phyloP scores from a whole-genome alignment of 768 basidiomycete species.

The Solioccasus polychromus region DNA sequence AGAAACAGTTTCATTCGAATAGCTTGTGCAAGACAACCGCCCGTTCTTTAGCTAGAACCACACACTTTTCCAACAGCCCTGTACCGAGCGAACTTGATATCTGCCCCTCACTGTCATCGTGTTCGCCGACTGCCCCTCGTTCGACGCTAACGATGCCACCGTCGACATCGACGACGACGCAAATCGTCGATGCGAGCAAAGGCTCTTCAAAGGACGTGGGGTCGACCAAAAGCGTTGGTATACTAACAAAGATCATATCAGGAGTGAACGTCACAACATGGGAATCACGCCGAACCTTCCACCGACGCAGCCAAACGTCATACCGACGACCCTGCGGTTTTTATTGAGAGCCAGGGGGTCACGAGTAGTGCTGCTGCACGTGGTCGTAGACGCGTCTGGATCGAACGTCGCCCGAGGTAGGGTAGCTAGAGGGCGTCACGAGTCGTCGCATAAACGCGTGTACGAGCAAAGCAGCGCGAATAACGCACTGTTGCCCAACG shows the following conservation, averaged over 20 bases:
- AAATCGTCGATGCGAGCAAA: slow-evolving; percentile 68
- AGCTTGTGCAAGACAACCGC: slow-evolving; percentile 22
- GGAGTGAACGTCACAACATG: background rate
- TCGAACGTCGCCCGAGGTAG: slow-evolving; percentile 72
- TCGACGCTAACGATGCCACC: slow-evolving; percentile 24
- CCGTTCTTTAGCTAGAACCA: slow-evolving; percentile 19
- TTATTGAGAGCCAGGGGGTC: slow-evolving; percentile 45
- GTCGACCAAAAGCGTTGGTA: slow-evolving; percentile 66
- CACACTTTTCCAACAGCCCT: slow-evolving; percentile 18
- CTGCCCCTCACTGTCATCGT: slow-evolving; percentile 12
- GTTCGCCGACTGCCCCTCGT: slow-evolving; percentile 22
- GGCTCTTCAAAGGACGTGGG: slow-evolving; percentile 91
- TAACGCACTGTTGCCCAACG: slow-evolving; percentile 76
- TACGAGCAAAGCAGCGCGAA: slow-evolving; percentile 27
- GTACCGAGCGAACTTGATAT: background rate
- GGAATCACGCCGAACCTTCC: slow-evolving; percentile 12
- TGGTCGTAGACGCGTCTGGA: slow-evolving; percentile 60
- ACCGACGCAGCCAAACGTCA: slow-evolving; percentile 25
- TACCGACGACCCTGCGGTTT: slow-evolving; percentile 15
- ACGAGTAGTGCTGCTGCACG: slow-evolving; percentile 52
- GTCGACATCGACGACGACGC: slow-evolving; percentile 53
- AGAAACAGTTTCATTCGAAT: slow-evolving; percentile 14
- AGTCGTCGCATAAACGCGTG: slow-evolving; percentile 30
- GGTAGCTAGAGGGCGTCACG: slow-evolving; percentile 41
- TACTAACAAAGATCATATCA: slow-evolving; percentile 9